Conservation (phyloP, 2,329 filamentous ascomycete species). For the Pestalotiopsis sp. region DNA sequence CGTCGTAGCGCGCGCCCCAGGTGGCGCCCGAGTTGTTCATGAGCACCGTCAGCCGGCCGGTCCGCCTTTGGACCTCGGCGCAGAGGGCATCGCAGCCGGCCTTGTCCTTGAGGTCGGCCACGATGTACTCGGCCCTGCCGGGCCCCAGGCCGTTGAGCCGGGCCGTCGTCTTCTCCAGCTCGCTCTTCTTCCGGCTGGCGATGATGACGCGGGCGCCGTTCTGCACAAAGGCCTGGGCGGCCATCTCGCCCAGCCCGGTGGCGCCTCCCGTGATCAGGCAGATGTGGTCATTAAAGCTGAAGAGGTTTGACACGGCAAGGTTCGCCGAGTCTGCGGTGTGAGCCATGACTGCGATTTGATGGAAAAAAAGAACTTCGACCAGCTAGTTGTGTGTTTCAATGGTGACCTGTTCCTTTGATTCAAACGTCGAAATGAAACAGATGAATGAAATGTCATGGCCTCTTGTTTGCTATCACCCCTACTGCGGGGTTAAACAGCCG, state of each 20-base stretch:
- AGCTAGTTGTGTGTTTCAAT: not conserved
- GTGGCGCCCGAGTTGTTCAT: slow-evolving; percentile 16
- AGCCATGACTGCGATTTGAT: not conserved
- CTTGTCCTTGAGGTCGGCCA: slow-evolving; percentile 16
- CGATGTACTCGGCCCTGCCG: slow-evolving; percentile 14
- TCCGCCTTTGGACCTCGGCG: slow-evolving; percentile 10
- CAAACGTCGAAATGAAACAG: not conserved
- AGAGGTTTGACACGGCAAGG: slow-evolving; percentile 13
- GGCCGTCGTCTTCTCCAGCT: slow-evolving; percentile 11
- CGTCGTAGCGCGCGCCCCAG: slow-evolving; percentile 16
- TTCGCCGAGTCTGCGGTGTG: slow-evolving; percentile 6
- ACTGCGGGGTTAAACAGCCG: slow-evolving; percentile 5
- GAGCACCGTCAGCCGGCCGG: slow-evolving; percentile 13
- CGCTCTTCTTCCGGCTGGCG: slow-evolving; percentile 14
- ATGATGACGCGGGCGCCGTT: slow-evolving; percentile 17
- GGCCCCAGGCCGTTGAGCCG: slow-evolving; percentile 14
- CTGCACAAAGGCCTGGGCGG: slow-evolving; percentile 15
- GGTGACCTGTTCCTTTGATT: too few species aligned
- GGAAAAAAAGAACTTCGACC: not conserved
- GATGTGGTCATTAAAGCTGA: slow-evolving; percentile 3
- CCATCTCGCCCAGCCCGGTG: slow-evolving; percentile 16
- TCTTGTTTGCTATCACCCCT: not conserved
- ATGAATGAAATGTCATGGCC: not conserved
- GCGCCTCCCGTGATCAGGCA: slow-evolving; percentile 14
- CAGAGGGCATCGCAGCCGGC: slow-evolving; percentile 12